phyloP scores from a whole-genome alignment of 108 stramenopile genomes.

The Cyclotella cryptica region DNA sequence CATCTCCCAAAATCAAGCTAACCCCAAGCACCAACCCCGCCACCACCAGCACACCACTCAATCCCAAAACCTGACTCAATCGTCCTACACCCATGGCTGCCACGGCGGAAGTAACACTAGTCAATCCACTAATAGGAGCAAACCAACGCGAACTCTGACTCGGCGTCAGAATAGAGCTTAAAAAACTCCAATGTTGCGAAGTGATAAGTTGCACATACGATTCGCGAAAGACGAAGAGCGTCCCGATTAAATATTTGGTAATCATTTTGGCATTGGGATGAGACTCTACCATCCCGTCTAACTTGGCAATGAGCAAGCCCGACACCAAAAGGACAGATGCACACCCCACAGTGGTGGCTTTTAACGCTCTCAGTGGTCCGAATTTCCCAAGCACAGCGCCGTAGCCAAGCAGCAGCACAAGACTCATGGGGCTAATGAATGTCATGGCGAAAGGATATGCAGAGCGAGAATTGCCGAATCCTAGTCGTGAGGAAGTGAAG shows the following conservation, averaged over 20 bases:
- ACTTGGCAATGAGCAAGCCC: slow-evolving; percentile 17
- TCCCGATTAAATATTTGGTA: slow-evolving; percentile 41
- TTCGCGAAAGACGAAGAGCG: slow-evolving; percentile 56
- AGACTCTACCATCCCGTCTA: slow-evolving; percentile 23
- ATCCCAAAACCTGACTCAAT: slow-evolving; percentile 32
- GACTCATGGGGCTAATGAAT: slow-evolving; percentile 40
- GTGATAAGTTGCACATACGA: slow-evolving; percentile 58
- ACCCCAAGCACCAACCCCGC: slow-evolving; percentile 38
- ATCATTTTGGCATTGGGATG: slow-evolving; percentile 31
- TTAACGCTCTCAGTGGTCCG: slow-evolving; percentile 41
- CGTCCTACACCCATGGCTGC: slow-evolving; percentile 46
- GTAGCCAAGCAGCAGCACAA: slow-evolving; percentile 43
- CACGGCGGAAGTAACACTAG: slow-evolving; percentile 48
- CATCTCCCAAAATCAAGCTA: slow-evolving; percentile 40
- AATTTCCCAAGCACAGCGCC: slow-evolving; percentile 13
- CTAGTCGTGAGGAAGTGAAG: slow-evolving; percentile 49
- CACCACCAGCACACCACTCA: slow-evolving; percentile 43
- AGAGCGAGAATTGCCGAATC: slow-evolving; percentile 39
- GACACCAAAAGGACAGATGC: slow-evolving; percentile 28
- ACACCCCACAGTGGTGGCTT: slow-evolving; percentile 35
- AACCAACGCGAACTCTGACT: slow-evolving; percentile 54
- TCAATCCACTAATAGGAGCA: slow-evolving; percentile 58
- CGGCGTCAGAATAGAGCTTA: slow-evolving; percentile 51
- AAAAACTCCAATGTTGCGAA: slow-evolving; percentile 57
- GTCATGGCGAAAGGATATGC: slow-evolving; percentile 61